Conservation (phyloP, 129 eudicot genomes). For the Arctium minus region DNA sequence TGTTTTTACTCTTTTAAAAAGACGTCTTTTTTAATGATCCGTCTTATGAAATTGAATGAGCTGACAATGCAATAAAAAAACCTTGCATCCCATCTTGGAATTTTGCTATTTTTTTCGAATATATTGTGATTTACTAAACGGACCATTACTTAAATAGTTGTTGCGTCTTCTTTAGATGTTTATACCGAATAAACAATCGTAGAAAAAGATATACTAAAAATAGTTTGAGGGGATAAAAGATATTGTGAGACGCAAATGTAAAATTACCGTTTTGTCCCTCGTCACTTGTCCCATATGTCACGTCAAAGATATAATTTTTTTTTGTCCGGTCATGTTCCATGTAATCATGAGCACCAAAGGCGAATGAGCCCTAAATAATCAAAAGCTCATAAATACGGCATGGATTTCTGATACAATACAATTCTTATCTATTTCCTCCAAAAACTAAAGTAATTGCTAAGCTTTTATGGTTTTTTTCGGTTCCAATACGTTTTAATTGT, state of each 20-base stretch:
- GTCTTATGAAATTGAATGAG: neutral
- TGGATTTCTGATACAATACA: no score
- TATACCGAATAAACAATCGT: neutral
- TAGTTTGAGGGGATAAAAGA: neutral
- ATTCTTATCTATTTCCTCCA: no score
- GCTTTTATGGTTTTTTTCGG: neutral
- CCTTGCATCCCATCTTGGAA: neutral
- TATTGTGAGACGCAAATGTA: slow-evolving; percentile 1
- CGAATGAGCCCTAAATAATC: no score
- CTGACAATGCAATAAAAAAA: neutral
- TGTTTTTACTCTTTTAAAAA: neutral
- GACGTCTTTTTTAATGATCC: neutral
- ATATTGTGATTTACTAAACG: neutral
- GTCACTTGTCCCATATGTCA: no score
- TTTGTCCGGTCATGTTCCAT: no score
- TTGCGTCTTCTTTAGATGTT: neutral
- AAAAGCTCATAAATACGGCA: no score
- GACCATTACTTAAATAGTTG: neutral
- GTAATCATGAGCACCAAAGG: no score
- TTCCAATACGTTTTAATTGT: neutral
- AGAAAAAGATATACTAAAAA: neutral
- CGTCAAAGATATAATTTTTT: neutral
- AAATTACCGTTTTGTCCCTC: neutral
- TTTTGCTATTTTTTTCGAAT: neutral
- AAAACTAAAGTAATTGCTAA: no score